A percentile compares a stretch with the other conserved stretches of the same genome.
phyloP scores from a whole-genome alignment of 805 yeast species.

The Kluyveromyces nonfermentans region DNA sequence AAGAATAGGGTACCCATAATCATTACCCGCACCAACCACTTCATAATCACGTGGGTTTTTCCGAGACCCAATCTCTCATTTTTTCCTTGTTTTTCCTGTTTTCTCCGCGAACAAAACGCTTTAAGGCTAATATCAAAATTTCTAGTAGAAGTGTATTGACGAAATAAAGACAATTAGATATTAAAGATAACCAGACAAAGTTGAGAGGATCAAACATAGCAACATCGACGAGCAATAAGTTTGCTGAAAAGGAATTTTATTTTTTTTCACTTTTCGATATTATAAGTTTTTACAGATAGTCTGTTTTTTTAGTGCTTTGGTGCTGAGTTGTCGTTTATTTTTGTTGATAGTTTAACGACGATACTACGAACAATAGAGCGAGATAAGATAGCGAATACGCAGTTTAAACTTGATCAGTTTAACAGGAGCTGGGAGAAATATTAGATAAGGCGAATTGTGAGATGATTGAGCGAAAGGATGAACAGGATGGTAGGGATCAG shows the following conservation, averaged over 20 bases:
- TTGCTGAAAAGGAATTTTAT: too few species aligned
- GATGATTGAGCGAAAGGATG: not conserved
- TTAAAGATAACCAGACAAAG: too few species aligned
- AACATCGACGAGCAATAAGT: not conserved
- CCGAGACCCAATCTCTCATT: not conserved
- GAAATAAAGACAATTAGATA: too few species aligned
- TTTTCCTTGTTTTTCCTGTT: not conserved
- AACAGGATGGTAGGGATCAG: not conserved
- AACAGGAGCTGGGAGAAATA: not conserved
- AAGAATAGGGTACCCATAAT: not conserved
- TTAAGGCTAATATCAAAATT: not conserved
- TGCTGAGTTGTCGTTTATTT: not conserved
- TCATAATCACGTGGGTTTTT: not conserved
- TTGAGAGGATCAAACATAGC: not conserved
- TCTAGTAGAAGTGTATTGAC: not conserved
- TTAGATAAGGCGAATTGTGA: not conserved
- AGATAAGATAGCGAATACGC: not conserved
- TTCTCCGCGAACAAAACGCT: not conserved
- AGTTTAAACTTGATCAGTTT: not conserved
- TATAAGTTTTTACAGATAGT: too few species aligned
- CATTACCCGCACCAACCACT: not conserved
- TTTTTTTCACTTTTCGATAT: too few species aligned
- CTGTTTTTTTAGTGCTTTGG: too few species aligned
- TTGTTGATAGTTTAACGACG: not conserved
- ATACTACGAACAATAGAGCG: not conserved